These are phyloP conservation scores for Daldinia concentrica DNA, from an alignment of 495 filamentous ascomycete genomes.

Conservation along the genomic window DNA sequence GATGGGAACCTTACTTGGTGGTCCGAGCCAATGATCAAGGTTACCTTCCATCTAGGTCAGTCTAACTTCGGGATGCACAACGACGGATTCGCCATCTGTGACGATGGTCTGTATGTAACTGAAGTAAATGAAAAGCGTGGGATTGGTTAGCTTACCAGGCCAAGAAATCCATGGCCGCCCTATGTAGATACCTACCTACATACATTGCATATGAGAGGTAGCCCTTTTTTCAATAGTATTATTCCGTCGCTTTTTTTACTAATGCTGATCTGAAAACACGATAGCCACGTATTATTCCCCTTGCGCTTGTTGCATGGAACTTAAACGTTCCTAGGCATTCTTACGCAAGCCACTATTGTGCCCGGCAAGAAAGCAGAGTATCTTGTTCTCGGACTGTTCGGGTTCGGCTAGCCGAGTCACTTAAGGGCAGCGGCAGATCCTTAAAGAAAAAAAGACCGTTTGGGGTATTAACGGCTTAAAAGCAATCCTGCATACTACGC, in stretches of 20 bases:
- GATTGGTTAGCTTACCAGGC: slow-evolving; percentile 29
- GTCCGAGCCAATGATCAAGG: slow-evolving; percentile 26
- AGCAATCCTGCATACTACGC: slow-evolving; percentile 34
- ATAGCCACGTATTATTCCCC: not conserved
- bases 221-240: slow-evolving; percentile 5
- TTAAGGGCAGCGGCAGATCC: slow-evolving; percentile 35
- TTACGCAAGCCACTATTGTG: slow-evolving; percentile 4
- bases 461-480: slow-evolving; percentile 44
- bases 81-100: slow-evolving; percentile 27
- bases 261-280: not conserved
- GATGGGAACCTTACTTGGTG: slow-evolving; percentile 15
- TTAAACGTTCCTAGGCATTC: not conserved
- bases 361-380: slow-evolving; percentile 15
- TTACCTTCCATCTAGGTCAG: slow-evolving; percentile 40
- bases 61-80: slow-evolving; percentile 32
- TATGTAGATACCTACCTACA: not conserved
- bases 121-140: slow-evolving; percentile 17
- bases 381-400: slow-evolving; percentile 23
- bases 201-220: not conserved
- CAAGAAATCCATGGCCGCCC: slow-evolving; percentile 25
- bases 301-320: not conserved
- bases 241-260: not conserved
- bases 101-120: slow-evolving; percentile 25
- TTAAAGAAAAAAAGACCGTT: slow-evolving; percentile 23
- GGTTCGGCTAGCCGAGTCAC: slow-evolving; percentile 36